Evolutionary conservation across 257 asterid species (phyloP).

Genomic region (Solanum appendiculatum): DNA sequence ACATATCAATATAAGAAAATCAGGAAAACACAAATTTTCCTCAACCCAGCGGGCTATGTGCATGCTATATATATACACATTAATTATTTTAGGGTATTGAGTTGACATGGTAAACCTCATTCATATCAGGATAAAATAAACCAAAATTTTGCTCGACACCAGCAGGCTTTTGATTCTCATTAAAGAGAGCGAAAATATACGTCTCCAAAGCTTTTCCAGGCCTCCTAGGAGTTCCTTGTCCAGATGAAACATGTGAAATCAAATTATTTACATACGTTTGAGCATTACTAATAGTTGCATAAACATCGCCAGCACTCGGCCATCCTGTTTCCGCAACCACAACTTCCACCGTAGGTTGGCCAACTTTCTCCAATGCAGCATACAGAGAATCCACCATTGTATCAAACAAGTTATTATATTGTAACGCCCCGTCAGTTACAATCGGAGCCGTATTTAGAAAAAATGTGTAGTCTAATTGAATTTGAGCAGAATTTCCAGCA

Average conservation of each 20-base stretch:
- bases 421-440: background rate
- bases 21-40: background rate
- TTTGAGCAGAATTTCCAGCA: constrained; percentile 2
- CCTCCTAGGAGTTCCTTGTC: constrained; percentile 34
- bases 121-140: constrained; percentile 16
- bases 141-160: constrained; percentile 30
- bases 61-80: background rate
- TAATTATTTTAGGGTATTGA: background rate
- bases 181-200: constrained; percentile 29
- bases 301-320: constrained; percentile 34
- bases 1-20: background rate
- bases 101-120: constrained; percentile 32
- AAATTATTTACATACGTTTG: constrained; percentile 26
- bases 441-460: background rate
- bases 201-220: constrained; percentile 24
- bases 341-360: constrained; percentile 1
- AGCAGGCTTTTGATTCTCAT: constrained; percentile 22
- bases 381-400: constrained; percentile 36
- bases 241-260: constrained; percentile 12
- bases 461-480: constrained; percentile 23
- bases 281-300: constrained; percentile 24
- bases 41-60: background rate
- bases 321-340: constrained; percentile 58
- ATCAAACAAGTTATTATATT: constrained; percentile 31
- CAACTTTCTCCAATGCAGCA: constrained; percentile 33